Evolutionary conservation across 2,329 filamentous ascomycete genomes (phyloP), one percentile per base, ranked within the genome.

Genomic region (Aspergillus felis): DNA sequence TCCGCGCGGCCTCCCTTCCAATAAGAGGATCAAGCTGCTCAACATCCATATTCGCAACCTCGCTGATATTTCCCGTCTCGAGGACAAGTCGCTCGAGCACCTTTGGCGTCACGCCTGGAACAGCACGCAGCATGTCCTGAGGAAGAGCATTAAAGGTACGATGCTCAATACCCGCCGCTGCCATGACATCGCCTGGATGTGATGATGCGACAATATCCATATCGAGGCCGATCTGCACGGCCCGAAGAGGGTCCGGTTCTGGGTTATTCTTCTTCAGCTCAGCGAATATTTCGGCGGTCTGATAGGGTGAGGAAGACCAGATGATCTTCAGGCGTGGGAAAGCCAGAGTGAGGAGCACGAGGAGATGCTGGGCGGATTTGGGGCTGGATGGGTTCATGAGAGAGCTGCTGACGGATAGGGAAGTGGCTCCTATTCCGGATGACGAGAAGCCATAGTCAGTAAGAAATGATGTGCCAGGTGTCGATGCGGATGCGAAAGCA

Each of bases 201-300:
- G 65, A 63, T 14, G 62, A 56, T 14, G 63, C 58, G 20, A 66
- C 61, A 29, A 76, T 66, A 25, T 82, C 82, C 3, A 81, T 76
- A 63, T 90, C 87, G 0, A 99, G 78, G 0, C 94, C 94, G 2
- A 92, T 84, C 58, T 89, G 86, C 7, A 96, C 92, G 0, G 94
- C 94, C 3, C 86, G 86, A 38, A 96, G 82, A 1, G 94, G 94
- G 71, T 99, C 92, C 0, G 94, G 94, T 75, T 99, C 94, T 3
- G 87, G 82, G 66, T 93, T 89, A 67, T 92, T 88, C 64, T 91
- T 89, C 78, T 99, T 99, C 55, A 99, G 83, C 64, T 91, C 88
- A 67, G 92, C 88, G 71, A 99, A 97, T 61, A 99, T 97, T 78
- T 97, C 92, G 1, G 94, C 94, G 0, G 94, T 97, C 74, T 99